Evolutionary conservation across 2,329 filamentous ascomycete genomes (phyloP).

Genomic region (Hypoxylon sp.): DNA sequence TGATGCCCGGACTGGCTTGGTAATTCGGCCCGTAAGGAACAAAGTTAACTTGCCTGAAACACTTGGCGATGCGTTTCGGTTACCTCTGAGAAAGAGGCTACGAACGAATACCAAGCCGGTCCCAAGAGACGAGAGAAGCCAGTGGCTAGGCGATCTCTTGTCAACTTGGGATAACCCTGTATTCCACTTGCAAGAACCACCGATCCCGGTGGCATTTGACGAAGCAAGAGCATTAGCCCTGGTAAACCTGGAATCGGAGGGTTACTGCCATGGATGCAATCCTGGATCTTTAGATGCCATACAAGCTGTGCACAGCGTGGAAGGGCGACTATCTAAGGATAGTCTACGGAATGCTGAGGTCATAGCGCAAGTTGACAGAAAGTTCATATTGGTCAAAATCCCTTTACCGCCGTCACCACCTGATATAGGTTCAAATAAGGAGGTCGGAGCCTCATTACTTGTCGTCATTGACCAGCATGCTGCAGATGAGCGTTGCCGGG

Average conservation of each 20-base stretch:
- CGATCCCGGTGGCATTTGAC: constrained; percentile 59
- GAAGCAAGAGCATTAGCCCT: constrained; percentile 42
- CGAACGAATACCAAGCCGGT: constrained; percentile 32
- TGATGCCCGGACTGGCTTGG: constrained; percentile 68
- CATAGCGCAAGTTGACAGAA: constrained; percentile 86
- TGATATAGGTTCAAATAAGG: neutral
- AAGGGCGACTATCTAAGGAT: constrained; percentile 70
- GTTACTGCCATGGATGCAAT: constrained; percentile 25
- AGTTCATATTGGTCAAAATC: constrained; percentile 84
- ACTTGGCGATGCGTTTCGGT: constrained; percentile 39
- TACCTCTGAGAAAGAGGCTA: constrained; percentile 31
- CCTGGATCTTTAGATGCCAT: constrained; percentile 26
- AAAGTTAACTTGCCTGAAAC: constrained; percentile 51
- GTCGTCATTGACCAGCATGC: constrained; percentile 94
- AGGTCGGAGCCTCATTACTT: constrained; percentile 58
- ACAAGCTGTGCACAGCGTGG: constrained; percentile 48
- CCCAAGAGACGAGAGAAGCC: constrained; percentile 36
- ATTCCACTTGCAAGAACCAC: constrained; percentile 66
- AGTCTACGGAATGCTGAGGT: constrained; percentile 72
- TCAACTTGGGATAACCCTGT: constrained; percentile 80
- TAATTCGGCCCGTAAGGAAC: constrained; percentile 47
- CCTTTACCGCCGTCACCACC: constrained; percentile 42
- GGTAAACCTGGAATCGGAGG: constrained; percentile 20
- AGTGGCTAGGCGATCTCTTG: constrained; percentile 73
- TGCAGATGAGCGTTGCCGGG: constrained; percentile 86